phyloP scores from a whole-genome alignment of 192 early-diverging fungal genomes.

The Oehlia diaphana region DNA sequence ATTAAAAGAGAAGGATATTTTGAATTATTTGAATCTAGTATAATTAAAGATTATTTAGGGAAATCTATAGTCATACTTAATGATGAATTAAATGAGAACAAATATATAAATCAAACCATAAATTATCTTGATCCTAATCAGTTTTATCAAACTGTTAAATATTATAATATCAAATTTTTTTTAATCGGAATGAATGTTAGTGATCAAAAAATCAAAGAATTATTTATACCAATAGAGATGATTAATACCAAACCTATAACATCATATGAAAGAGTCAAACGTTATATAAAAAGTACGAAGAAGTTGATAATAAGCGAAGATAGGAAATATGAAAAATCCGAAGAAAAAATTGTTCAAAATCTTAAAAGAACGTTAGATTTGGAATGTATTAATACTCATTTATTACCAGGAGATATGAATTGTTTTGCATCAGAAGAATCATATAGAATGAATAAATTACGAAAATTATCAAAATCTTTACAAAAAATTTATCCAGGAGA shows the following conservation, averaged over 20 bases:
- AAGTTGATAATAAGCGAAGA: no score
- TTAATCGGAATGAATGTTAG: neutral
- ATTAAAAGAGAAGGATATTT: neutral
- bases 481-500: neutral
- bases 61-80: neutral
- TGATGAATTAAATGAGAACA: neutral
- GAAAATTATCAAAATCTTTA: neutral
- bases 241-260: neutral
- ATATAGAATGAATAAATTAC: neutral
- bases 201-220: neutral
- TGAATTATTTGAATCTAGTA: neutral
- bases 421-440: no score
- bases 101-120: neutral
- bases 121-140: neutral
- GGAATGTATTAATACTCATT: neutral
- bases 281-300: no score
- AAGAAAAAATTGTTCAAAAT: no score
- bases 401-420: neutral
- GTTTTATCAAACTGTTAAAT: neutral
- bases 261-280: no score
- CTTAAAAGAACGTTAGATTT: neutral
- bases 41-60: neutral
- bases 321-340: no score
- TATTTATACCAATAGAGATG: neutral
- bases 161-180: neutral